A percentile compares a stretch with the other conserved stretches of the same genome.
These are phyloP conservation scores for Macrolepiota fuliginosa DNA, from an alignment of 768 basidiomycete genomes.

Conservation along the genomic window DNA sequence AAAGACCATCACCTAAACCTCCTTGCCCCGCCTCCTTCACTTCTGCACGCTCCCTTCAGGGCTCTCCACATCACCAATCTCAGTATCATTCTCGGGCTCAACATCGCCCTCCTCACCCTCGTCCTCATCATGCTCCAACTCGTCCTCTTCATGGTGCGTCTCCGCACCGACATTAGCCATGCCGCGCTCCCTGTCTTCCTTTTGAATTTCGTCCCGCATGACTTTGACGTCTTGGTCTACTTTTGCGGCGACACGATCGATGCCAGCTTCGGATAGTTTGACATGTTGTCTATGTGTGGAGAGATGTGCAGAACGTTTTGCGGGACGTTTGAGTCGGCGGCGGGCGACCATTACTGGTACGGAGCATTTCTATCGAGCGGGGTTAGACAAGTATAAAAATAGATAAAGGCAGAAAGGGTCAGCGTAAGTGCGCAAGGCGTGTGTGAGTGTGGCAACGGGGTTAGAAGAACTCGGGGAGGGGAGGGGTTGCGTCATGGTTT, in stretches of 20 bases:
- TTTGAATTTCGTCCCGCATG: slow-evolving; percentile 74
- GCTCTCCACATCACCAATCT: background rate
- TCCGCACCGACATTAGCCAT: slow-evolving; percentile 17
- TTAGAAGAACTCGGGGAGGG: slow-evolving; percentile 3
- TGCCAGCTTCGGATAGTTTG: slow-evolving; percentile 82
- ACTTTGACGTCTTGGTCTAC: slow-evolving; percentile 84
- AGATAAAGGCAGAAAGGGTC: background rate
- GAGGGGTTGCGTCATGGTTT: background rate
- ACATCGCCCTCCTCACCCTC: slow-evolving; percentile 26
- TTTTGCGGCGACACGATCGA: slow-evolving; percentile 83
- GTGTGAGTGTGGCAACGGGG: background rate
- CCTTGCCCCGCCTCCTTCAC: slow-evolving; percentile 16
- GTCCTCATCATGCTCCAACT: slow-evolving; percentile 24
- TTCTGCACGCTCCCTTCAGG: background rate
- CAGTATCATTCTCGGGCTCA: slow-evolving; percentile 29
- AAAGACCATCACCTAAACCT: slow-evolving; percentile 31
- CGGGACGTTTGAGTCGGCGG: slow-evolving; percentile 84
- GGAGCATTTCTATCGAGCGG: slow-evolving; percentile 66
- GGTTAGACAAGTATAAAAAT: background rate
- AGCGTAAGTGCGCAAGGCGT: background rate
- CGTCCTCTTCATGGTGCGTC: background rate
- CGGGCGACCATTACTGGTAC: slow-evolving; percentile 98
- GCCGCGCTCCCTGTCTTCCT: slow-evolving; percentile 54
- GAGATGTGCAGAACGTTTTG: slow-evolving; percentile 77
- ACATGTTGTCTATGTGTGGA: slow-evolving; percentile 80